Evolutionary conservation across 140 eudicot genomes (phyloP), one percentile per base, ranked within the genome.

Genomic region (Erigeron philadelphicus): DNA sequence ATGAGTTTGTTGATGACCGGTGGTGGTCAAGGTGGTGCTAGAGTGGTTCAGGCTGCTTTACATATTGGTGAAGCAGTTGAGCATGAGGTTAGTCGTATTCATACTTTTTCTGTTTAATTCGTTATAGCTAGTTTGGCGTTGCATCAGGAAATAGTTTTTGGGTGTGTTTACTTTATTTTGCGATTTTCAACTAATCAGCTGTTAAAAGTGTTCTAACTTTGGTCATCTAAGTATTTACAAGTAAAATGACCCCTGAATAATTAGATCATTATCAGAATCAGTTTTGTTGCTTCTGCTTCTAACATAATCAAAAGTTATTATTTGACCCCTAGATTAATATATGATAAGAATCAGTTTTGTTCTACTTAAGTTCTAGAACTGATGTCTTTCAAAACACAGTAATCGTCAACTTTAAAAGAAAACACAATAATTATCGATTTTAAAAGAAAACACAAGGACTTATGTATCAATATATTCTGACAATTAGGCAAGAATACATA

Each of bases 21-120:
- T 19, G 88, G 85, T 61, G 88, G 95, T 4, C 72, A 76, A 58
- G 92, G 88, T 12, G 84, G 84, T 68, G 91, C 88, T 16, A 76
- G 85, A 70, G 95, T 93, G 59, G 96, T 93, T 19, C 83, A 81
- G 38, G 98, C 96, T 0, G 95, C 96, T 16, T 65, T 75, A 41
- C 91, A 84, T 72, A 86, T 93, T 35, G 98, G 98, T 66, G 96
- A 93, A 86, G 98, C 98, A 11, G 68, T 93, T 42, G 98, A 93
- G 71, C 88, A 89, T 5, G 98, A 93, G 98, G 98, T 92, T 49
- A 44, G 80, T 67, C 48, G 0, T 31, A 9, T 23, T 75, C 59
- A 50, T 31, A 38, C 23, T 49, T 67, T 60, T 15, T 15, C 60
- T 18, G 74, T 69, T 31, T 31, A 31, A 31, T 31, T 31, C 5